Conservation (phyloP, 2,329 filamentous ascomycete genomes). For the Hymenoscyphus fraxineus region DNA sequence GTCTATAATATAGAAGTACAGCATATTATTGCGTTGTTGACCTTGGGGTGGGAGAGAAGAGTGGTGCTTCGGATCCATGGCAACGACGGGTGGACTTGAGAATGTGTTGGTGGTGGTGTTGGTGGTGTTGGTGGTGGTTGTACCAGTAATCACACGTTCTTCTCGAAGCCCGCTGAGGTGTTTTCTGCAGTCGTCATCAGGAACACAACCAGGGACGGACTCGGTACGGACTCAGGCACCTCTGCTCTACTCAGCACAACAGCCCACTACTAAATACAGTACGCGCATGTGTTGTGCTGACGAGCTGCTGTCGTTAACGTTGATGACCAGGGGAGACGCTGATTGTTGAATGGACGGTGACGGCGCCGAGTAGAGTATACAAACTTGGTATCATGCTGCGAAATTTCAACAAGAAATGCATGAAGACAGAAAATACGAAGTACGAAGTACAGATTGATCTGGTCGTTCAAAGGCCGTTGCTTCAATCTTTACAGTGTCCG, state of each 20-base stretch:
- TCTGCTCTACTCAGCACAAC: not conserved
- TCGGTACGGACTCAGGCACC: not conserved
- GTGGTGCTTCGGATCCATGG: not conserved
- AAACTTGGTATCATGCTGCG: not conserved
- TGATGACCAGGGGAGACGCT: not conserved
- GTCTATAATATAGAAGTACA: too few species aligned
- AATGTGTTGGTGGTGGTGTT: not conserved
- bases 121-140: not conserved
- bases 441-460: not conserved
- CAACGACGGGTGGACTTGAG: not conserved
- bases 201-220: not conserved
- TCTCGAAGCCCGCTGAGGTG: not conserved
- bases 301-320: not conserved
- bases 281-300: not conserved
- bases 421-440: not conserved
- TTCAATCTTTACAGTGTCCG: not conserved
- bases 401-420: not conserved
- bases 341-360: not conserved
- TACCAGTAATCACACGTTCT: not conserved
- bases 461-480: not conserved
- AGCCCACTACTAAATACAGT: not conserved
- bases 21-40: not conserved
- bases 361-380: not conserved
- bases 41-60: not conserved
- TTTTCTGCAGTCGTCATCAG: not conserved